Conservation (phyloP, 257 asterid species). For the Osmanthus fragrans region DNA sequence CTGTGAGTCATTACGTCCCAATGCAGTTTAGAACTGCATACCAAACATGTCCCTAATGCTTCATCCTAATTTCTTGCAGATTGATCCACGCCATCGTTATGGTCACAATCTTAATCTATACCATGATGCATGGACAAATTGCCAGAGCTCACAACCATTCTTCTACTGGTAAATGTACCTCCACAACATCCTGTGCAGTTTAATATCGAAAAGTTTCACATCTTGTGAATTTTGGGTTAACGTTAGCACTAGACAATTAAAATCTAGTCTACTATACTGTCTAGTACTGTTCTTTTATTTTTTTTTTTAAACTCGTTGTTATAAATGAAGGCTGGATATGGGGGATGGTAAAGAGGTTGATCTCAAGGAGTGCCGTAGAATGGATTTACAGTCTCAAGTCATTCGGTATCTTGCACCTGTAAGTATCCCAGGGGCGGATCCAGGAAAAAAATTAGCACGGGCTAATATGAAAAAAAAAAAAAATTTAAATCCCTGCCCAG, state of each 20-base stretch:
- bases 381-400: conserved; percentile 30
- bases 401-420: conserved; percentile 37
- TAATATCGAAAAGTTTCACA: not conserved
- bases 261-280: not conserved
- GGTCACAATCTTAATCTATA: conserved; percentile 35
- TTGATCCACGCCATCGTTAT: conserved; percentile 35
- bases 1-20: conserved; percentile 22
- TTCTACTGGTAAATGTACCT: conserved; percentile 34
- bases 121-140: conserved; percentile 26
- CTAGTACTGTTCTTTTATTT: not conserved
- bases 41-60: not conserved
- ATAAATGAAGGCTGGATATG: conserved; percentile 31
- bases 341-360: conserved; percentile 36
- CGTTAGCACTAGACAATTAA: not conserved
- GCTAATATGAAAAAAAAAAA: no score
- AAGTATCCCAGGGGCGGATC: no score
- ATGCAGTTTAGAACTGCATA: not conserved
- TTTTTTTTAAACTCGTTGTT: not conserved
- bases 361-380: conserved; percentile 27
- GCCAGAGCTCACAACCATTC: conserved; percentile 37
- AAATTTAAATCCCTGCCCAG: no score
- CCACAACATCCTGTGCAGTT: not conserved
- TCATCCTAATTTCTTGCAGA: conserved; percentile 10
- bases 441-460: no score
- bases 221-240: no score